Base-by-base conservation (phyloP, 768 basidiomycete species). In the Russula dissimulans region DNA sequence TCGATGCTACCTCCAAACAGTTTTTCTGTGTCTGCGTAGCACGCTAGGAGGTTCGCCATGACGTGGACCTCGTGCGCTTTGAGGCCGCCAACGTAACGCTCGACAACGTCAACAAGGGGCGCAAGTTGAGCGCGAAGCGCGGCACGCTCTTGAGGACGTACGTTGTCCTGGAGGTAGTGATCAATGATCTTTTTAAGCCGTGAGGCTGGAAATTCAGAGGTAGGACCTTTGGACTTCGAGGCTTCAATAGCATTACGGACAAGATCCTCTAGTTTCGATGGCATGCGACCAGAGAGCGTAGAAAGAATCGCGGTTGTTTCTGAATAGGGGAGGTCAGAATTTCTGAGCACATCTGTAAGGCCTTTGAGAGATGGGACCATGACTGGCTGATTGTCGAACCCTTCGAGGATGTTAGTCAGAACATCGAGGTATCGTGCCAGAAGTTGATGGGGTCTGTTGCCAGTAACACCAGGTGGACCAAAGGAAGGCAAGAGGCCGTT, bases 1-100 rank as follows among this genome's bases (percentile, higher is more conserved):
- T 97, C 95, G 64, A 97, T 94, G 69, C 89, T 89, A 44, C 93
- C 94, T 45, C 91, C 90, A 68, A 99, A 99, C 14, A 97, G 74
- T 70, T 86, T 89, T 75, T 98, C 95, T 0, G 94, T 94, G 53
- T 82, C 78, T 67, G 83, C 87, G 69, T 97, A 98, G 53, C 82
- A 80, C 42, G 78, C 82, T 57, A 99, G 77, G 63, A 98, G 78
- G 54, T 75, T 76, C 0, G 93, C 91, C 60, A 97, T 80, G 6
- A 83, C 83, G 57, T 81, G 76, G 57, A 85, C 85, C 72, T 95
- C 92, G 74, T 97, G 91, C 0, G 83, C 83, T 71, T 93, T 94
- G 63, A 94, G 75, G 15, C 97, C 95, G 54, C 81, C 79, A 59
- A 80, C 77, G 71, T 92, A 97, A 45, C 84, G 81, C 63, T 90